phyloP scores from a whole-genome alignment of 2,329 filamentous ascomycete genomes.

The Aureobasidium zeae region DNA sequence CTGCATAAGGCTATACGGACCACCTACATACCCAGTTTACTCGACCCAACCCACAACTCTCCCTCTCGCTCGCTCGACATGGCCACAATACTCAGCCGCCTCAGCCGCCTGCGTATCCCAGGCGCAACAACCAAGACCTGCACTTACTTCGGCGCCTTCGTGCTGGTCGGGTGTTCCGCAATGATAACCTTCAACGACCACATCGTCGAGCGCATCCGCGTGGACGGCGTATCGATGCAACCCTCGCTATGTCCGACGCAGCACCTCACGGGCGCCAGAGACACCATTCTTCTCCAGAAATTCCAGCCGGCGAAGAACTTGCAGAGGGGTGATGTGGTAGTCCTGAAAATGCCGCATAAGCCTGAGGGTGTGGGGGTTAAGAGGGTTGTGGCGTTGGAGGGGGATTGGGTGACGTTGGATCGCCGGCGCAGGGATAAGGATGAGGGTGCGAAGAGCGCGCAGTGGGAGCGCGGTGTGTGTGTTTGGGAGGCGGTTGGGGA shows the following conservation, averaged over 20 bases:
- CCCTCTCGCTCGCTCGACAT: no score
- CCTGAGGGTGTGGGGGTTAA: conserved; percentile 68
- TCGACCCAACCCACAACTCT: no score
- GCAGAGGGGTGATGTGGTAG: conserved; percentile 36
- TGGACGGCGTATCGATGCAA: conserved; percentile 37
- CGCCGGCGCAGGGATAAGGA: conserved; percentile 32
- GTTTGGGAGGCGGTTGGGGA: conserved; percentile 17
- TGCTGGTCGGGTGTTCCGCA: no score
- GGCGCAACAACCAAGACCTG: no score
- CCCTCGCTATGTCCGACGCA: conserved; percentile 37
- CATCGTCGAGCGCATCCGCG: conserved; percentile 29
- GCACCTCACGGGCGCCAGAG: conserved; percentile 31
- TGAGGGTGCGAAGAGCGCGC: conserved; percentile 26
- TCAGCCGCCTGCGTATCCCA: no score
- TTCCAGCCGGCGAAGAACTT: conserved; percentile 23
- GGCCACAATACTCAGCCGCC: no score
- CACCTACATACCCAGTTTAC: no score
- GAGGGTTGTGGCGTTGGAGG: conserved; percentile 69
- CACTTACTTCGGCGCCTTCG: no score
- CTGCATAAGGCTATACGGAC: no score
- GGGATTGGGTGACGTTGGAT: conserved; percentile 62
- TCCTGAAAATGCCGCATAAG: conserved; percentile 48
- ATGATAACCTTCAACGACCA: conserved; percentile 34
- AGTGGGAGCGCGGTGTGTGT: conserved; percentile 22
- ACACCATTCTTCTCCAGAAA: conserved; percentile 33